Evolutionary conservation across 108 stramenopile species (phyloP).

Genomic region (Cylindrotheca closterium): DNA sequence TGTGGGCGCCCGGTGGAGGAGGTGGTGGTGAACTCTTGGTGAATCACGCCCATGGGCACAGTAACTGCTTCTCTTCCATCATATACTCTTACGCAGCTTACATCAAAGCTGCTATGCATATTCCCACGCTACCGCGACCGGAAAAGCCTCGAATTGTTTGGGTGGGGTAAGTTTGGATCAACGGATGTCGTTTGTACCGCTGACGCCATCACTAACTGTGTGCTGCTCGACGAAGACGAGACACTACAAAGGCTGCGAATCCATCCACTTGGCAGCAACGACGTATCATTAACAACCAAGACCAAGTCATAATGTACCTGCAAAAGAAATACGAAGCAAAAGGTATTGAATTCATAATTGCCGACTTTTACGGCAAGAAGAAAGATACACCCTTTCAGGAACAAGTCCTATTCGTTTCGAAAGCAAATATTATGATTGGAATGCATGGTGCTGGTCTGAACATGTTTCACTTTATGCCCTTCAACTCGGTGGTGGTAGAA

Average conservation of each 20-base stretch:
- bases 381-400: conserved; percentile 22
- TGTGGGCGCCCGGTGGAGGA: background rate
- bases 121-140: conserved; percentile 19
- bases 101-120: conserved; percentile 24
- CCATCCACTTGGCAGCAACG: conserved; percentile 12
- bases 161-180: conserved; percentile 11
- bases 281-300: conserved; percentile 25
- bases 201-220: too few relatives aligned
- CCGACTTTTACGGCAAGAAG: conserved; percentile 26
- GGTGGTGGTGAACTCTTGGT: conserved; percentile 7
- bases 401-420: conserved; percentile 20
- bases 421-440: conserved; percentile 38
- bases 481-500: conserved; percentile 29
- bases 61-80: conserved; percentile 29
- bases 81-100: conserved; percentile 25
- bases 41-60: conserved; percentile 9
- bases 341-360: conserved; percentile 32
- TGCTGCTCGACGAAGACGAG: conserved; percentile 3
- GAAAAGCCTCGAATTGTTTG: conserved; percentile 26
- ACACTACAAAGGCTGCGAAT: conserved; percentile 18
- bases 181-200: too few relatives aligned
- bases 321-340: conserved; percentile 17
- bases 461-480: conserved; percentile 34
- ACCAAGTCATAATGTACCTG: conserved; percentile 15
- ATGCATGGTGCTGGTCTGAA: conserved; percentile 39